These are phyloP conservation scores for Alternaria metachromatica DNA, from an alignment of 2,329 filamentous ascomycete genomes.

Conservation along the genomic window DNA sequence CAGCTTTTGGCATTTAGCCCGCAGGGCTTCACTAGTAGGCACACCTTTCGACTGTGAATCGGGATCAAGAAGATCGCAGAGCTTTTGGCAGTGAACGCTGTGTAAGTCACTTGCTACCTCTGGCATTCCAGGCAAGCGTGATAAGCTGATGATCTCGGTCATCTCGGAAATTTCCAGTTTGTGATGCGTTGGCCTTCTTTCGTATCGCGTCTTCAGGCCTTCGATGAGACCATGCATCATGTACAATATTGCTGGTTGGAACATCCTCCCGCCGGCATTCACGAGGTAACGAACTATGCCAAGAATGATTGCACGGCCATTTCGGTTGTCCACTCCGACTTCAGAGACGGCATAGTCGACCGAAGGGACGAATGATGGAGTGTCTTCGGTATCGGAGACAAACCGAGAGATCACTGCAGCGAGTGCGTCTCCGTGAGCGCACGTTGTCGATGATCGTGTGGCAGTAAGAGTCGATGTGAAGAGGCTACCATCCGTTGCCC, in stretches of 20 bases:
- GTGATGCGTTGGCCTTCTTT: neutral
- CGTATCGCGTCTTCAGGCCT: slow-evolving; percentile 32
- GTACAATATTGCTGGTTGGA: slow-evolving; percentile 52
- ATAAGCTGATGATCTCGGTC: slow-evolving; percentile 44
- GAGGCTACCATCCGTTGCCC: slow-evolving; percentile 54
- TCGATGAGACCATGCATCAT: slow-evolving; percentile 52
- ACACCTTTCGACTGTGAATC: slow-evolving; percentile 4
- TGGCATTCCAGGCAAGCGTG: slow-evolving; percentile 49
- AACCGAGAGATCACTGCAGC: slow-evolving; percentile 45
- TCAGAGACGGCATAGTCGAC: neutral
- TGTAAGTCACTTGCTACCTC: slow-evolving; percentile 53
- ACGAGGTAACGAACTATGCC: slow-evolving; percentile 46
- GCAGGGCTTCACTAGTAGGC: slow-evolving; percentile 27
- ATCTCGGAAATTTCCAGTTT: slow-evolving; percentile 26
- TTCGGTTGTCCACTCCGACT: slow-evolving; percentile 5
- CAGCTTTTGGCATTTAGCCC: slow-evolving; percentile 11
- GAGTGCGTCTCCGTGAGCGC: slow-evolving; percentile 52
- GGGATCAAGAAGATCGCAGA: slow-evolving; percentile 27
- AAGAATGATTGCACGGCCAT: slow-evolving; percentile 30
- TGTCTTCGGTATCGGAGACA: slow-evolving; percentile 20
- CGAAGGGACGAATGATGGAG: neutral
- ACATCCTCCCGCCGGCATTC: slow-evolving; percentile 45
- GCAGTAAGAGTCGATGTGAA: slow-evolving; percentile 51
- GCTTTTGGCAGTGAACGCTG: slow-evolving; percentile 34
- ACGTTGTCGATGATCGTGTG: slow-evolving; percentile 37